Evolutionary conservation across 176 grass and related monocot genomes (phyloP).

Genomic region (Sorghum bicolor): Sorghum_bicolor_NCBIv3 NC_012879.2:8344501-8345000

Average conservation of each 20-base stretch:
- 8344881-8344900: not conserved
- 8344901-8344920: not conserved
- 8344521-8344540: conserved; percentile 17
- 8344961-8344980: no score
- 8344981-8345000: no score
- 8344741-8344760: not conserved
- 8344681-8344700: not conserved
- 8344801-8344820: conserved; percentile 28
- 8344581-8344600: not conserved
- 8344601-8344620: not conserved
- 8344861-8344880: not conserved
- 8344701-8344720: not conserved
- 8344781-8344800: not conserved
- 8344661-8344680: not conserved
- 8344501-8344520: conserved; percentile 18
- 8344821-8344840: conserved; percentile 64
- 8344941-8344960: not conserved
- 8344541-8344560: conserved; percentile 32
- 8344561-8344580: not conserved
- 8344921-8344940: not conserved
- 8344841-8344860: not conserved
- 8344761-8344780: conserved; percentile 41
- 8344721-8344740: not conserved
- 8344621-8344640: not conserved
- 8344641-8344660: no score